Base-by-base conservation (phyloP, 78 protist genomes). In the Carpediemonas membranifera region DNA sequence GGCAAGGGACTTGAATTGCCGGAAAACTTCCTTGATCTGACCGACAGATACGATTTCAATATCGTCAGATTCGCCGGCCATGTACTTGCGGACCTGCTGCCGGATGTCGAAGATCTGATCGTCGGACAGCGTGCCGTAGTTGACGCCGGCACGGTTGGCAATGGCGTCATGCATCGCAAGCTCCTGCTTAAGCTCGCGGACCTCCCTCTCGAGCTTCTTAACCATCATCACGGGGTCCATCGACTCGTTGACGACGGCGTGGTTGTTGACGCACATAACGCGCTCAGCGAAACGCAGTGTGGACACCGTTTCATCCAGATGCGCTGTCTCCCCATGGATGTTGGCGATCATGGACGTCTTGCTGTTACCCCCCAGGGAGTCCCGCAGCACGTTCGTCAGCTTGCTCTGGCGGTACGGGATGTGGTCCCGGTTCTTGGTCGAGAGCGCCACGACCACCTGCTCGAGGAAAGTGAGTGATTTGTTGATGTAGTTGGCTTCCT, bases 401-500 rank as follows among this genome's bases (percentile, higher is more conserved):
- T 66, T 66, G 5, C 58, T 25, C 41, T 5, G 27, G 18, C 71
- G 14, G 57, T 37, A 66, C 19, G 71, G 71, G 21, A 66, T 59
- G 57, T 47, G 57, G 9, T 2, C 57, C 18, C 28, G 34, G 7
- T 31, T 1, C 5, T 41, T 41, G 60, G 5, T 9, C 5, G 31
- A 35, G 19, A 47, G 58, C 5, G 53, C 30, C 2, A 66, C 7
- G 56, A 66, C 56, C 47, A 41, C 54, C 28, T 66, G 71, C 36
- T 66, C 71, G 27, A 66, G 56, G 19, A 50, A 66, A 25, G 58
- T 21, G 7, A 66, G 28, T 1, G 59, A 50, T 3, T 50, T 13
- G 28, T 66, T 66, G n/a, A 66, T 66, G 56, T 44, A 66, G 21
- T 47, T 13, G 1, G 71, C 71, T 18, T 66, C 71, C 14, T 66